Base-by-base conservation (phyloP, 208 protist genomes). In the Leishmania amazonensis region DNA sequence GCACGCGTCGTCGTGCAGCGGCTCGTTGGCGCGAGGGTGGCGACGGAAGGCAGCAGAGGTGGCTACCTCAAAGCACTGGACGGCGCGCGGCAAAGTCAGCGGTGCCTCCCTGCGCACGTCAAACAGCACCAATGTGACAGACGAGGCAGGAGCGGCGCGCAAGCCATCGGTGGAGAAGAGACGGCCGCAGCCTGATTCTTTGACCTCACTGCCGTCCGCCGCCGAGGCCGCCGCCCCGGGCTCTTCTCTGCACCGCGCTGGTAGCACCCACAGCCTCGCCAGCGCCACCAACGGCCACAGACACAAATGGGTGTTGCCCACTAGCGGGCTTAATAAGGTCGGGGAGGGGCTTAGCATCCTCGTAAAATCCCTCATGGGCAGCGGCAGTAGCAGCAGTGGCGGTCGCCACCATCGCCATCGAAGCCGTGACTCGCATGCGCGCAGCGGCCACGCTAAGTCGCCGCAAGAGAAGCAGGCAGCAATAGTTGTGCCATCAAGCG, bases 301-400 rank as follows among this genome's bases (percentile, higher is more conserved):
- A 3, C 77, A 81, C 72, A 81, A 76, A 57, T 71, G 80, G 38
- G 42, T 47, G 19, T 79, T 81, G 64, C 70, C 85, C 1, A 81
- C 79, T n/a, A 60, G 35, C 21, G 74, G 60, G 28, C 65, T 79
- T 0, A 81, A 62, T 74, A 84, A 74, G 67, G 67, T 86, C 4
- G 78, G 80, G 19, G 83, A 86, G 58, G 82, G 86, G 38, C 58
- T 86, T 35, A 86, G 80, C 70, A 79, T 64, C 42, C 85, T 89
- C 45, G 73, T 89, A 13, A 89, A 87, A 57, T 80, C 80, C 11
- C 40, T 89, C 40, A 85, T 85, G 21, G 68, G 80, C 75, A 75
- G 65, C 54, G 73, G 79, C 54, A 60, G 65, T 65, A 15, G 19
- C 40, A 47, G 42, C 73, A 15, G 19, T 28, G n/a, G 53, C 53